These are phyloP conservation scores for Cornus controversa DNA, from an alignment of 148 eudicot species.

Conservation along the genomic window DNA sequence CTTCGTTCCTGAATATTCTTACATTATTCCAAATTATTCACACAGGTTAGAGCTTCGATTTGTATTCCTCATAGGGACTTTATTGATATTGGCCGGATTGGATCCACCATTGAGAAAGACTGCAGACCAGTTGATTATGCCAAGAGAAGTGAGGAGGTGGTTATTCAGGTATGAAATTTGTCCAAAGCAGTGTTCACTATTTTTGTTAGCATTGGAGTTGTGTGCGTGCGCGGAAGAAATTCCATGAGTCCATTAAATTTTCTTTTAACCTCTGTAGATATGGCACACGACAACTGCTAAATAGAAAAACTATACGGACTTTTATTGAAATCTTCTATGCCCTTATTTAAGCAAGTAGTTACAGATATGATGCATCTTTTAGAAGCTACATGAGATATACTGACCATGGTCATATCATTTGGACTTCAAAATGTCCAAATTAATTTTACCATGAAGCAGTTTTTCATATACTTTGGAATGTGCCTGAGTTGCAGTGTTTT, in stretches of 20 bases:
- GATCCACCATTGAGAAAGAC: conserved; percentile 78
- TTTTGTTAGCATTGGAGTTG: neutral
- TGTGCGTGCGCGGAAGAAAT: neutral
- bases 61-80: conserved; percentile 76
- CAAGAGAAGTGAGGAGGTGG: conserved; percentile 78
- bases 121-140: conserved; percentile 70
- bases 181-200: neutral
- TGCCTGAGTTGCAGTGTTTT: neutral
- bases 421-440: neutral
- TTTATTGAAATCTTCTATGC: neutral
- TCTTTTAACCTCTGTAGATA: neutral
- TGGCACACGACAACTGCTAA: neutral
- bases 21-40: neutral
- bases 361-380: neutral
- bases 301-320: neutral
- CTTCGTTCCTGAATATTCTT: neutral
- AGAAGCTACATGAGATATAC: neutral
- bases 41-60: conserved; percentile 84
- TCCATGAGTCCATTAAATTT: neutral
- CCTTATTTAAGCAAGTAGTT: neutral
- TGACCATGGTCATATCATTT: neutral
- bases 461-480: neutral
- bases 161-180: conserved; percentile 65
- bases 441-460: no score
- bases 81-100: conserved; percentile 73